Base-by-base conservation (phyloP, 164 flowering plant species). In the Santalum album region DNA sequence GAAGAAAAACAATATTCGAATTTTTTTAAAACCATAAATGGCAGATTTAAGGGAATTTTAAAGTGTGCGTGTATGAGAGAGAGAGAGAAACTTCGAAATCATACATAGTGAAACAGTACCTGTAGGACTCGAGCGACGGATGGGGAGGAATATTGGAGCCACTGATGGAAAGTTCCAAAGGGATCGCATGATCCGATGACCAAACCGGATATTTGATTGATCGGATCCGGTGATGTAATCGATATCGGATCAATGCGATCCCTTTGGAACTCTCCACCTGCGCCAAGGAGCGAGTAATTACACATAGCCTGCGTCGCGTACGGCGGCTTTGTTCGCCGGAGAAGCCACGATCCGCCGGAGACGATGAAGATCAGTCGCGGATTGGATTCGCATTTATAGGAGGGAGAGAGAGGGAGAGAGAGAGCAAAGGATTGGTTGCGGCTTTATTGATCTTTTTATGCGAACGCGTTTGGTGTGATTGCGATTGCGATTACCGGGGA, bases 231-330 rank as follows among this genome's bases (percentile, higher is more conserved):
- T 29, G 9, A 38, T 32, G 36, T 38, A 38, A 1, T 11, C 16
- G 34, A 38, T 38, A 56, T 73, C 63, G 65, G 72, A 75, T 75
- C 83, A 78, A 78, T 78, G 83, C 83, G 83, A 78, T 78, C 83
- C 83, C 83, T 78, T 78, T 78, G 83, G 83, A 78, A 60, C 58
- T 60, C 66, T 73, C 72, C 83, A 73, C 54, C 78, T 65, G 69
- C 78, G 62, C 69, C 73, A 71, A 56, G 25, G 6, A 40, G 38
- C n/a, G 16, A 9, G 34, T 29, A 29, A 29, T n/a, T n/a, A n/a
- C n/a, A n/a, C n/a, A n/a, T n/a, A n/a, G n/a, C n/a, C n/a, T n/a
- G n/a, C n/a, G 34, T 29, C 34, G 9, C 34, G 34, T 29, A 29
- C 16, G 40, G 15, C 15, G 40, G 16, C 35, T 9, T 6, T 15